Evolutionary conservation across 2,329 filamentous ascomycete species (phyloP).

Genomic region (Pseudocercospora macadamiae): DNA sequence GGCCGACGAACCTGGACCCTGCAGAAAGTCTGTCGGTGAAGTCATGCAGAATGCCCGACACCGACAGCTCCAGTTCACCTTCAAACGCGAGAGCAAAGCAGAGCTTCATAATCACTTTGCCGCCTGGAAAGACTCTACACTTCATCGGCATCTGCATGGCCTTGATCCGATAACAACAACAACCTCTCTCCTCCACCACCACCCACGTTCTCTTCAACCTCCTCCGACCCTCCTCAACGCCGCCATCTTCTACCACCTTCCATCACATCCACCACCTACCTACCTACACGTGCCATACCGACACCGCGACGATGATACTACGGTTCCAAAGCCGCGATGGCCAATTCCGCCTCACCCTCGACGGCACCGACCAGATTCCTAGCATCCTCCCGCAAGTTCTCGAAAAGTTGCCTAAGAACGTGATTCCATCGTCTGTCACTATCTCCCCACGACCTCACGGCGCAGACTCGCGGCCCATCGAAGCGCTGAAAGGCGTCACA

Average conservation of each 20-base stretch:
- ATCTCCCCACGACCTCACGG: conserved; percentile 65
- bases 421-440: conserved; percentile 58
- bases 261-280: not conserved
- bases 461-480: conserved; percentile 59
- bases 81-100: not conserved
- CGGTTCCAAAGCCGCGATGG: conserved; percentile 90
- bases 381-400: conserved; percentile 58
- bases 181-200: conserved; percentile 1
- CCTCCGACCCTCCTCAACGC: conserved; percentile 1
- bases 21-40: not conserved
- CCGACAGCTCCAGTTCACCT: not conserved
- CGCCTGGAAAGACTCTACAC: no score
- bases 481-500: conserved; percentile 56
- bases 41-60: not conserved
- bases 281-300: conserved; percentile 11
- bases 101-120: conserved; percentile 14
- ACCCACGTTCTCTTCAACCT: conserved; percentile 8
- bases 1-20: not conserved
- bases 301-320: conserved; percentile 68
- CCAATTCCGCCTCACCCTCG: conserved; percentile 82
- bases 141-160: conserved; percentile 6
- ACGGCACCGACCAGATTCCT: conserved; percentile 72
- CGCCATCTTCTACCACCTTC: conserved; percentile 10
- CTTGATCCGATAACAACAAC: conserved; percentile 4
- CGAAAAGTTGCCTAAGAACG: conserved; percentile 62